Conservation (phyloP, 257 asterid species). For the Echium plantagineum region DNA sequence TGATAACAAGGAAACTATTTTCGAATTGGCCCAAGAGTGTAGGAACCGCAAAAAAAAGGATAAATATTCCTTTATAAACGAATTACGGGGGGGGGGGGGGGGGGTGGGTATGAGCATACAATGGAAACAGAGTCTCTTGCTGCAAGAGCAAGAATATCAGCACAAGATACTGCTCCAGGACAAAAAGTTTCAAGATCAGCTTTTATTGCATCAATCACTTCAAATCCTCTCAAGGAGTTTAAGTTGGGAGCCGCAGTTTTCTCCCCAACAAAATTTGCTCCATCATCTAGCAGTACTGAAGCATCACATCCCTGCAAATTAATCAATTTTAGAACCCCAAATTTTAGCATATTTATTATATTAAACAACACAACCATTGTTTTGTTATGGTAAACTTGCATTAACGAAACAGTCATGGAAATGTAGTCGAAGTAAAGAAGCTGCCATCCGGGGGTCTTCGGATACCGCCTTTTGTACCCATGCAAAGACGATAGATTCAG, state of each 20-base stretch:
- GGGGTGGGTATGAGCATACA: conserved; percentile 16
- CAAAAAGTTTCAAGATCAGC: conserved; percentile 55
- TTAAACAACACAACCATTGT: too few species aligned
- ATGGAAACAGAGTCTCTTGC: conserved; percentile 77
- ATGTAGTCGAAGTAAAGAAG: conserved; percentile 86
- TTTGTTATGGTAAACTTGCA: conserved; percentile 29
- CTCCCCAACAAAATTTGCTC: conserved; percentile 40
- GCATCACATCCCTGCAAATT: conserved; percentile 77
- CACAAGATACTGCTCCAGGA: conserved; percentile 69
- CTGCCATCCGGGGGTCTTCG: conserved; percentile 79
- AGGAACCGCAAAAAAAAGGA: too few species aligned
- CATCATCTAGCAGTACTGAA: conserved; percentile 63
- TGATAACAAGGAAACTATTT: too few species aligned
- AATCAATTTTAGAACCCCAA: not conserved
- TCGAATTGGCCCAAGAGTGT: too few species aligned
- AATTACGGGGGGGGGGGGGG: not conserved
- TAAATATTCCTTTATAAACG: not conserved
- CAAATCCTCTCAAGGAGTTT: conserved; percentile 74
- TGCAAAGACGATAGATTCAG: conserved; percentile 60
- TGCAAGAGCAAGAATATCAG: conserved; percentile 74
- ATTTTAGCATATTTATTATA: not conserved
- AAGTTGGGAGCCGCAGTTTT: conserved; percentile 70
- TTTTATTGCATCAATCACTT: conserved; percentile 72
- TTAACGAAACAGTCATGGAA: conserved; percentile 92
- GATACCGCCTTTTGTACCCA: conserved; percentile 66